Base-by-base conservation (phyloP, 257 asterid species). In the Capsicum baccatum region DNA sequence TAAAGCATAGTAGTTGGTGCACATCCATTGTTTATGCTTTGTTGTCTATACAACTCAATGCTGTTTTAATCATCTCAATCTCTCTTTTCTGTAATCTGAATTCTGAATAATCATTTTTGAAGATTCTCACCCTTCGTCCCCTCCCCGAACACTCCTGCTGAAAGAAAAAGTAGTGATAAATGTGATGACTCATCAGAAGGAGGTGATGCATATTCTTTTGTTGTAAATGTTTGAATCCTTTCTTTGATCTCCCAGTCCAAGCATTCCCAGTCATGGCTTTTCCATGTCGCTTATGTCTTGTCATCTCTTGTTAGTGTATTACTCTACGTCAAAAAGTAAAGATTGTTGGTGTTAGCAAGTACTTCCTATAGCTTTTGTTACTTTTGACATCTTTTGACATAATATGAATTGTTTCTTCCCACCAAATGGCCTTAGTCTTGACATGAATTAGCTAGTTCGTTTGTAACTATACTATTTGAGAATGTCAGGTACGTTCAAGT, bases 401-500 rank as follows among this genome's bases (percentile, higher is more conserved):
- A 54, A 54, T 78, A 78, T 78, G 50, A 26, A 26, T 26, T 26
- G 33, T 21, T 76, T 3, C 7, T 26, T 26, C 3, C 6, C 3
- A 14, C 9, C 21, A 26, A 8, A 33, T 54, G 5, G 5, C 1
- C 50, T 78, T 78, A 52, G 62, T 78, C 15, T 54, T 78, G 26
- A 9, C 42, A 14, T 54, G 64, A 21, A 52, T 50, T 74, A 19
- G 14, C 47, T 74, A 50, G 19, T 52, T 52, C 11, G 13, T 1
- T 48, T 74, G 62, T 50, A 66, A 66, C 47, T 76, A 26, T 26
- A 78, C 50, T 33, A 26, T 78, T 78, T 78, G 82, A 78, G 82
- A 78, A 33, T 63, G 54, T 70, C 84, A 94, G 95, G 96, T 85
- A 92, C 96, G 87, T 94, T 94, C 90, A 92, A 91, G 86, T 79